Evolutionary conservation across 257 asterid genomes (phyloP).

Genomic region (Salvia splendens): DNA sequence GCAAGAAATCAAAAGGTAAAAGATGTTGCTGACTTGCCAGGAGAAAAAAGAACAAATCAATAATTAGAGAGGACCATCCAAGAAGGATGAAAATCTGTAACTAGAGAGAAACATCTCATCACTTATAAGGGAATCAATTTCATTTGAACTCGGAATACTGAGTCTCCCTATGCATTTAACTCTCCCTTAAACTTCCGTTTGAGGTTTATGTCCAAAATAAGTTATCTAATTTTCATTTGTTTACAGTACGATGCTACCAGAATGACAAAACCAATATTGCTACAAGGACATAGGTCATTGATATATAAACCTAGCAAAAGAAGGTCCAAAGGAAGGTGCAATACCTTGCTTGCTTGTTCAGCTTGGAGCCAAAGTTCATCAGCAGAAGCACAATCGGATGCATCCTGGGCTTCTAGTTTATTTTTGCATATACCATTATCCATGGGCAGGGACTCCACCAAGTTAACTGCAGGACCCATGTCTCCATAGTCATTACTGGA

Average conservation of each 20-base stretch:
- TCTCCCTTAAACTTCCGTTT: background rate
- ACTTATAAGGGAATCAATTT: constrained; percentile 3
- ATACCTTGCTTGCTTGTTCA: constrained; percentile 58
- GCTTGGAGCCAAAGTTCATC: constrained; percentile 43
- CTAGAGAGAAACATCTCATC: background rate
- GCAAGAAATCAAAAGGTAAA: constrained; percentile 23
- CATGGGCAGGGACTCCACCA: background rate
- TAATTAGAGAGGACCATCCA: background rate
- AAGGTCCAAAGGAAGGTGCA: constrained; percentile 19
- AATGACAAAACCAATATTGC: background rate
- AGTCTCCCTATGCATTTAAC: constrained; percentile 6
- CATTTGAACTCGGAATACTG: constrained; percentile 3
- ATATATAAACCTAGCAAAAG: constrained; percentile 7
- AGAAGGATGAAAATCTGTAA: background rate
- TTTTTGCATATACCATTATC: too few species aligned
- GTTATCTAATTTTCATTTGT: constrained; percentile 9
- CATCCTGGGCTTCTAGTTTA: constrained; percentile 33
- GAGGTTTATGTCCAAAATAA: constrained; percentile 5
- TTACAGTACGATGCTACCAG: constrained; percentile 7
- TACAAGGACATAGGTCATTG: background rate
- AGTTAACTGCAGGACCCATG: constrained; percentile 34
- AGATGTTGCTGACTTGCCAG: background rate
- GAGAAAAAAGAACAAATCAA: constrained; percentile 2
- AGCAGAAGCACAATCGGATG: constrained; percentile 41
- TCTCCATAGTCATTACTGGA: constrained; percentile 39